Evolutionary conservation across 1,139 yeast species (phyloP), one percentile per base, ranked within the genome.

Genomic region (Groenewaldozyma sp.): DNA sequence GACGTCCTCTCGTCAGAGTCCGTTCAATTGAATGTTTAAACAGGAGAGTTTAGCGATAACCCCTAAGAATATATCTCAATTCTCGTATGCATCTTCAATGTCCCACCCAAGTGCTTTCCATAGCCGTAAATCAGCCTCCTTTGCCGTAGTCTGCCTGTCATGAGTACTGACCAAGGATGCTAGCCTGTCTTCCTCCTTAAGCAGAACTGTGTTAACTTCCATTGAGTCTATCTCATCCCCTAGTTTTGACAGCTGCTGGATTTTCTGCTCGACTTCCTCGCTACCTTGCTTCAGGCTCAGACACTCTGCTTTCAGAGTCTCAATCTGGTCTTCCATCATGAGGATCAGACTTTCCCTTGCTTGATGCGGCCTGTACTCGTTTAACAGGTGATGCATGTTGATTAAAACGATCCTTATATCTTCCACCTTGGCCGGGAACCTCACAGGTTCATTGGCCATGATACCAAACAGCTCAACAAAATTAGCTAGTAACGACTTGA

Each of bases 281-380:
- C 36, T 38, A 4, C 35, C 31, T 10, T 28, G 7, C 16, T 36
- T 34, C 24, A 41, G 36, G 17, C 32, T 28, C 28, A 39, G 39
- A 34, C 39, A 38, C 24, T 43, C 44, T 16, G 31, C 28, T 17
- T 37, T 29, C 20, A 36, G 26, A 14, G 32, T 26, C 14, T 48
- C 53, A 18, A 62, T 55, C 41, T 62, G 64, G 39, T 76, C 78
- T 52, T 74, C 77, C 58, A 86, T 64, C 41, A 82, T 63, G 70
- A 79, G 68, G 36, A 82, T 79, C 49, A 86, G 69, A 44, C 86
- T 78, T 52, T 86, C 95, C 35, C 94, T 68, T 5, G 88, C 78
- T 55, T 86, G 95, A 58, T 86, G 95, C 0, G 95, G 95, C 42
- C 95, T 67, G 60, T 84, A 86, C 40, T 84, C 84, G 58, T 86